Base-by-base conservation (phyloP, 2,329 filamentous ascomycete species). In the Trichoderma guizhouense region DNA sequence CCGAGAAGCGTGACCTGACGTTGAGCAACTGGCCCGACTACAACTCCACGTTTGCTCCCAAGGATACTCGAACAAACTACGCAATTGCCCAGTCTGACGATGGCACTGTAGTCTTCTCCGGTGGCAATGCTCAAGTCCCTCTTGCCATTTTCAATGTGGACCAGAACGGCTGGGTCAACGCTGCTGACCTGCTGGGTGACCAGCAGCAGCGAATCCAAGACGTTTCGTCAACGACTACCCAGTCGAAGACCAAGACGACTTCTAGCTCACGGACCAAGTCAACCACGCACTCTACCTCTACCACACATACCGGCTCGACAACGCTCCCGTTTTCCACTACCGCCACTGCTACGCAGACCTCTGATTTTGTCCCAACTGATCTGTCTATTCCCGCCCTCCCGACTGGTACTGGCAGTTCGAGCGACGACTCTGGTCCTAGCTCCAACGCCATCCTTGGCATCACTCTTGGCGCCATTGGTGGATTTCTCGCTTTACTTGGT, bases 391-490 rank as follows among this genome's bases (percentile, higher is more conserved):
- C 74, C 2, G 63, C 73, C 6, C 78, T 53, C 75, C 76, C 70
- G 15, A 65, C 74, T 6, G 72, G 69, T 12, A 64, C 36, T 14
- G 60, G 70, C 34, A 75, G 78, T 73, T 43, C 36, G 7, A 75
- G 76, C 30, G 73, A 79, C 28, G 76, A 74, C 73, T 79, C 79
- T 72, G 81, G 77, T n/a, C 74, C 80, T 63, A 78, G 80, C 72
- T 78, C 84, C 79, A 84, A 86, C 81, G 75, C 89, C 8, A 91
- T 97, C 32, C 86, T 98, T 1, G 95, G 93, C 39, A 93, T 93
- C 65, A 93, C 93, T 0, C 86, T 98, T 1, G 94, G 95, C 14
- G 90, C 91, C n/a, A 90, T 97, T 26, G 88, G 93, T 67, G 94
- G 92, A 21, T 84, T 94, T 67, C 90, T 92, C 24, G 82, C 90